Base-by-base conservation (phyloP, 148 eudicot genomes). In the Persicaria tinctoria region DNA sequence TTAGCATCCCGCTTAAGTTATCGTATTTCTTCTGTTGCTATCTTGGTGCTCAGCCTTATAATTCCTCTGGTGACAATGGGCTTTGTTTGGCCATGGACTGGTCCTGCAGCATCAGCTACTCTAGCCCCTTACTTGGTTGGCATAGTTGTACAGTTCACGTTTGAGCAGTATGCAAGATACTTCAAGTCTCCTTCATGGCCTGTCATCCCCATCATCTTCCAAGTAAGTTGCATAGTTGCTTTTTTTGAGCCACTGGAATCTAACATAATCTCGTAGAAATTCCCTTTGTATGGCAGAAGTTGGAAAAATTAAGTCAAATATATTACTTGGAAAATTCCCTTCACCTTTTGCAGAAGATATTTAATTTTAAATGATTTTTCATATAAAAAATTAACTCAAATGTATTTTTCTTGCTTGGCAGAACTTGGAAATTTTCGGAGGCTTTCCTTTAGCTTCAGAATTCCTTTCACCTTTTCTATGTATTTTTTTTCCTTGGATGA, bases 51-150 rank as follows among this genome's bases (percentile, higher is more conserved):
- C 49, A 95, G 98, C 79, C 92, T 95, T 64, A 78, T 90, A 68
- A 89, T 90, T 75, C 97, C 98, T 47, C 80, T 92, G 91, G 93
- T 92, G 69, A 95, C 98, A 46, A 95, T 95, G 98, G 98, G 98
- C 50, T 89, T 86, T 79, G 98, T 95, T 68, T 95, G 97, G 98
- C 98, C 98, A 7, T 95, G 98, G 97, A 95, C 97, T 59, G 98
- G 98, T 50, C 98, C 98, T 49, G 98, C 98, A 41, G 98, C 98
- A 75, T 94, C 98, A 48, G 98, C 98, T 82, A 88, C 98, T 76
- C 91, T 95, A 46, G 97, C 98, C 71, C 98, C 98, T n/a, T 95
- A 95, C 81, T 90, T 95, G 85, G 98, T 95, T 76, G 98, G 98
- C 51, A 92, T 95, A 50, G 89, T 95, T 80, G 93, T 95, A 47